phyloP scores from a whole-genome alignment of 129 eudicot genomes.

The Tagetes erecta region DNA sequence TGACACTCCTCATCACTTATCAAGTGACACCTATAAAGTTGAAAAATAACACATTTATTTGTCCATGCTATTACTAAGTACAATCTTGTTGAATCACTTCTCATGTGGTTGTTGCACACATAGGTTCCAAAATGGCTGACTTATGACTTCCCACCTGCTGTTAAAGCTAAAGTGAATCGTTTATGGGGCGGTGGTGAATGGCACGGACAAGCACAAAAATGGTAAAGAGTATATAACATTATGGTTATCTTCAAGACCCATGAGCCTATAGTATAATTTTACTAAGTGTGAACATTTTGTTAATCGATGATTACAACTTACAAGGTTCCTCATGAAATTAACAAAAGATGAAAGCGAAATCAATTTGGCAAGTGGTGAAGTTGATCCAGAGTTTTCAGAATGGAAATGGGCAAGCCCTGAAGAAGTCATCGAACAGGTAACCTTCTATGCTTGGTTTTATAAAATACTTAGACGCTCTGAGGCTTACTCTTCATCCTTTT shows the following conservation, averaged over 20 bases:
- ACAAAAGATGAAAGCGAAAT: conserved; percentile 80
- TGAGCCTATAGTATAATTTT: background rate
- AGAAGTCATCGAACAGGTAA: conserved; percentile 89
- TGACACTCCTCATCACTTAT: background rate
- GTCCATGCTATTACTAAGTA: background rate
- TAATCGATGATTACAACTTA: conserved; percentile 27
- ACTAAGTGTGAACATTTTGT: background rate
- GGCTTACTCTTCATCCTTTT: background rate
- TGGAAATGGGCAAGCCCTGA: conserved; percentile 98
- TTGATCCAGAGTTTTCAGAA: conserved; percentile 89
- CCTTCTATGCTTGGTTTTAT: conserved; percentile 1
- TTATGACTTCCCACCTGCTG: conserved; percentile 94
- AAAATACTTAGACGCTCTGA: background rate
- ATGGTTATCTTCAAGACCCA: background rate
- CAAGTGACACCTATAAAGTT: background rate
- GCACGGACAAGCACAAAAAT: conserved; percentile 99
- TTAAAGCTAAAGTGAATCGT: conserved; percentile 97
- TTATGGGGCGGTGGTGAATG: conserved; percentile 99
- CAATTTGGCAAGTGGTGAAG: conserved; percentile 78
- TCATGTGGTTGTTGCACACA: conserved; percentile 3
- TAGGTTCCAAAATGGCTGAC: conserved; percentile 96
- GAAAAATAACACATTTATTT: background rate
- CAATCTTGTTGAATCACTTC: background rate
- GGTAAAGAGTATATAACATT: conserved; percentile 45
- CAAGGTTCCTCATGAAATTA: conserved; percentile 85